Conservation (phyloP, 768 basidiomycete species). For the Porphyrellus cyaneotinctus region DNA sequence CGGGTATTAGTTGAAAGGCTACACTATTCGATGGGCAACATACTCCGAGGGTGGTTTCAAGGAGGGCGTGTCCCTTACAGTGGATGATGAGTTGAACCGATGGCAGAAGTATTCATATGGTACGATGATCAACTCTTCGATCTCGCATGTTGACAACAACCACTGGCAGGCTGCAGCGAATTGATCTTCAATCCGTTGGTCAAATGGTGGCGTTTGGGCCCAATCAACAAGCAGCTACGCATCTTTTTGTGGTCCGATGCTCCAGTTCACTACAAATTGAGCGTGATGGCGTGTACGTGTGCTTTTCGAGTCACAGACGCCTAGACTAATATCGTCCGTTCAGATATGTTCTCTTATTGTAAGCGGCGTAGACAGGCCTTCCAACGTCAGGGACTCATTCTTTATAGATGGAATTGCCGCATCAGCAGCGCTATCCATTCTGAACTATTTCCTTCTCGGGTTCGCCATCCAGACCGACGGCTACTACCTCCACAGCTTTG, state of each 20-base stretch:
- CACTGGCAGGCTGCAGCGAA: conserved; percentile 33
- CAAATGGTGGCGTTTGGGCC: conserved; percentile 73
- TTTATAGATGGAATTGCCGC: conserved; percentile 54
- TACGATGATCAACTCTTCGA: conserved; percentile 29
- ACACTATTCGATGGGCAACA: conserved; percentile 59
- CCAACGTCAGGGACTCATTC: neutral
- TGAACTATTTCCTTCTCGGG: conserved; percentile 75
- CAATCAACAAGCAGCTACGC: conserved; percentile 78
- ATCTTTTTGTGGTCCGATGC: conserved; percentile 75
- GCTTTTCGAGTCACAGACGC: neutral
- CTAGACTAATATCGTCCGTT: conserved; percentile 2
- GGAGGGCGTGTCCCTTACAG: conserved; percentile 90
- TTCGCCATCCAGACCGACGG: conserved; percentile 69
- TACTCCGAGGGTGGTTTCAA: conserved; percentile 87
- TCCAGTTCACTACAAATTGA: conserved; percentile 78
- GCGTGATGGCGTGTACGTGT: conserved; percentile 50
- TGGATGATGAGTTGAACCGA: conserved; percentile 88
- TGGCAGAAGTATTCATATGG: conserved; percentile 91
- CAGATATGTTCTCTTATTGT: conserved; percentile 54
- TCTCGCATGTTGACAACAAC: conserved; percentile 31
- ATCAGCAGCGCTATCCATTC: conserved; percentile 53
- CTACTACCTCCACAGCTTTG: conserved; percentile 75
- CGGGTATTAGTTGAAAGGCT: conserved; percentile 17
- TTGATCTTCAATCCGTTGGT: conserved; percentile 84
- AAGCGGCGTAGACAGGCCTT: conserved; percentile 17